Percentiles rank a stretch among this genome's conserved stretches.
phyloP scores from a whole-genome alignment of 2,329 filamentous ascomycete species.

The Xenoacremonium recifei region DNA sequence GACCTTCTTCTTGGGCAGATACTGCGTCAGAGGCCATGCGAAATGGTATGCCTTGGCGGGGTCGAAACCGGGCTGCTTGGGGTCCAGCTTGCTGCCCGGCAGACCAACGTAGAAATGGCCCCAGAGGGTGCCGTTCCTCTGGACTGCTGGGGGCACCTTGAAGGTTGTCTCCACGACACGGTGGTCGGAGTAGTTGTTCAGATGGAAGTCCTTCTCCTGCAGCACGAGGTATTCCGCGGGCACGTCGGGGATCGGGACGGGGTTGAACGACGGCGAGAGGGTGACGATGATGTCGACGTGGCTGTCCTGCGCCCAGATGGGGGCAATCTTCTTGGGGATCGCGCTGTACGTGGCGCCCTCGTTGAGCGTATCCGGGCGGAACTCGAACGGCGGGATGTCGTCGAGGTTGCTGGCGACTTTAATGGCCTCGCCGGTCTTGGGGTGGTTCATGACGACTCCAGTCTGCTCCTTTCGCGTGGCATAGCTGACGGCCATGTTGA shows the following conservation, averaged over 20 bases:
- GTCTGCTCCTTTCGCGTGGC: slow-evolving; percentile 47
- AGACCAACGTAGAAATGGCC: slow-evolving; percentile 90
- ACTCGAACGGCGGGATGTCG: slow-evolving; percentile 61
- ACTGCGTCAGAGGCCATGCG: slow-evolving; percentile 80
- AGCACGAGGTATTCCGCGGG: slow-evolving; percentile 70
- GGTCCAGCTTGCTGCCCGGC: slow-evolving; percentile 73
- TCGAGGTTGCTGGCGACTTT: slow-evolving; percentile 53
- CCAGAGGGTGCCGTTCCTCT: slow-evolving; percentile 91
- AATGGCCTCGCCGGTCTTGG: slow-evolving; percentile 49
- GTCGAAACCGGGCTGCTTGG: slow-evolving; percentile 69
- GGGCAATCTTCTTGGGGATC: slow-evolving; percentile 71
- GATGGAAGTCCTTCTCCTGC: slow-evolving; percentile 74
- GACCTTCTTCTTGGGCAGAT: slow-evolving; percentile 86
- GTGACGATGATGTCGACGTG: slow-evolving; percentile 82
- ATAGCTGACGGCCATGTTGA: slow-evolving; percentile 58
- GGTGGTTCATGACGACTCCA: slow-evolving; percentile 47
- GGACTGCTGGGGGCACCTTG: slow-evolving; percentile 72
- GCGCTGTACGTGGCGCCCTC: slow-evolving; percentile 62
- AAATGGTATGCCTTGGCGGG: slow-evolving; percentile 78
- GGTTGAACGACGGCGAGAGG: slow-evolving; percentile 71
- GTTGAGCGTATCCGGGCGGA: slow-evolving; percentile 60
- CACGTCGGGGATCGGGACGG: slow-evolving; percentile 64
- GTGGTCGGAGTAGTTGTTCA: slow-evolving; percentile 77
- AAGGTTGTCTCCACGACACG: slow-evolving; percentile 77
- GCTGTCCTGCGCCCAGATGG: slow-evolving; percentile 83